Conservation (phyloP, 2,329 filamentous ascomycete species). For the Blastomyces emzantsi region DNA sequence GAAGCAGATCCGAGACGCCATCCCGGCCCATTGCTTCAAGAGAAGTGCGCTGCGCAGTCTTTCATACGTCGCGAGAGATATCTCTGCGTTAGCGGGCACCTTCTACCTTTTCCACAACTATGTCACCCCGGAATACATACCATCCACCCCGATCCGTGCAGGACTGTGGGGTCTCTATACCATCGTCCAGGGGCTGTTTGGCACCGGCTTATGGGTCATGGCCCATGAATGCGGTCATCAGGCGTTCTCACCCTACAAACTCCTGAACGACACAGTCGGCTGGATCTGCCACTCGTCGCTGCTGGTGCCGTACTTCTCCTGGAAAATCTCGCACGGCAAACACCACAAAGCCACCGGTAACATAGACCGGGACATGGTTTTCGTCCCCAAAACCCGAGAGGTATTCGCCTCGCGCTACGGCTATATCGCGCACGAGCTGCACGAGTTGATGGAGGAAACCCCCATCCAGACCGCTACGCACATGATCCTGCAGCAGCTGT, state of each 20-base stretch:
- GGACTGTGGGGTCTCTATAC: slow-evolving; percentile 61
- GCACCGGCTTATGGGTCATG: slow-evolving; percentile 89
- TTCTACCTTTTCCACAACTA: slow-evolving; percentile 87
- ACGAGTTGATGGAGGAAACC: slow-evolving; percentile 89
- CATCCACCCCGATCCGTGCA: slow-evolving; percentile 57
- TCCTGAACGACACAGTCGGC: slow-evolving; percentile 83
- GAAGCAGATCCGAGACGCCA: slow-evolving; percentile 94
- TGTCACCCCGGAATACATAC: slow-evolving; percentile 74
- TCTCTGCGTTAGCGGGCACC: slow-evolving; percentile 60
- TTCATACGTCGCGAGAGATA: slow-evolving; percentile 75
- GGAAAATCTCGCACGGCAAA: slow-evolving; percentile 98
- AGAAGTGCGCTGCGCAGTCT: slow-evolving; percentile 69
- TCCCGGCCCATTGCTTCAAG: slow-evolving; percentile 95
- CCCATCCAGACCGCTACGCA: slow-evolving; percentile 68
- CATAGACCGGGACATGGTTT: slow-evolving; percentile 98
- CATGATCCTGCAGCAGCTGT: slow-evolving; percentile 75
- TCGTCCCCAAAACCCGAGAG: slow-evolving; percentile 85
- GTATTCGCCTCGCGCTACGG: slow-evolving; percentile 68
- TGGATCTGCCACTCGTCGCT: slow-evolving; percentile 84
- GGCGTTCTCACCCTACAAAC: slow-evolving; percentile 87
- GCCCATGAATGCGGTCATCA: slow-evolving; percentile 98
- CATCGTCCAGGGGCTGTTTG: slow-evolving; percentile 82
- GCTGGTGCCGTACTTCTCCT: slow-evolving; percentile 95
- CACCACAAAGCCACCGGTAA: slow-evolving; percentile 99
- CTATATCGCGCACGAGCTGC: slow-evolving; percentile 66